Percentiles rank a stretch among this genome's conserved stretches.
phyloP scores from a whole-genome alignment of 805 yeast species.

The Yamadazyma kitorensis region DNA sequence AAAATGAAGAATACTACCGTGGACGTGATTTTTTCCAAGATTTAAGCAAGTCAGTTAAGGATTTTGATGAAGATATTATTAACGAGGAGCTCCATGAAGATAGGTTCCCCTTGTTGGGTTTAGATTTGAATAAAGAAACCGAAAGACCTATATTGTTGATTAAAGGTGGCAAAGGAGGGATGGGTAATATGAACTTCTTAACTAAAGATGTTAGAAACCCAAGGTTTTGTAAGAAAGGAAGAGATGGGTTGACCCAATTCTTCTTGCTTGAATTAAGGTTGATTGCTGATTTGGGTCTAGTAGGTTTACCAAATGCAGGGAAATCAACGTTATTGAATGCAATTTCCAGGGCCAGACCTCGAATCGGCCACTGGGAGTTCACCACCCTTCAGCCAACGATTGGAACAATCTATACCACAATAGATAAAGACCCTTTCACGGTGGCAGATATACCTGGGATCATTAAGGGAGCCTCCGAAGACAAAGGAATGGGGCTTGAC shows the following conservation, averaged over 20 bases:
- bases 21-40: conserved; percentile 64
- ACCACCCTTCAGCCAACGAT: conserved; percentile 90
- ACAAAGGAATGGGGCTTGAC: conserved; percentile 91
- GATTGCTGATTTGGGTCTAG: conserved; percentile 89
- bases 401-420: conserved; percentile 74
- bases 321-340: conserved; percentile 86
- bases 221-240: conserved; percentile 78
- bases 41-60: conserved; percentile 60
- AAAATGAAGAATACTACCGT: conserved; percentile 66
- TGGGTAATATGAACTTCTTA: conserved; percentile 94
- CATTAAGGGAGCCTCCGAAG: conserved; percentile 79
- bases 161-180: conserved; percentile 89
- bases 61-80: conserved; percentile 58
- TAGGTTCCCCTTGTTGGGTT: conserved; percentile 75
- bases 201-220: conserved; percentile 86
- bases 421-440: conserved; percentile 70
- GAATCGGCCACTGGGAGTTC: conserved; percentile 96
- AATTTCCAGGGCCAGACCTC: conserved; percentile 84
- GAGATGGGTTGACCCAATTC: conserved; percentile 60
- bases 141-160: conserved; percentile 66
- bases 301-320: conserved; percentile 96
- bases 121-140: conserved; percentile 64
- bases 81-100: conserved; percentile 62
- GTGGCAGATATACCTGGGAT: conserved; percentile 99
- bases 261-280: conserved; percentile 83